phyloP scores from a whole-genome alignment of 345 rosid genomes.

The Rhodomyrtus tomentosa region DNA sequence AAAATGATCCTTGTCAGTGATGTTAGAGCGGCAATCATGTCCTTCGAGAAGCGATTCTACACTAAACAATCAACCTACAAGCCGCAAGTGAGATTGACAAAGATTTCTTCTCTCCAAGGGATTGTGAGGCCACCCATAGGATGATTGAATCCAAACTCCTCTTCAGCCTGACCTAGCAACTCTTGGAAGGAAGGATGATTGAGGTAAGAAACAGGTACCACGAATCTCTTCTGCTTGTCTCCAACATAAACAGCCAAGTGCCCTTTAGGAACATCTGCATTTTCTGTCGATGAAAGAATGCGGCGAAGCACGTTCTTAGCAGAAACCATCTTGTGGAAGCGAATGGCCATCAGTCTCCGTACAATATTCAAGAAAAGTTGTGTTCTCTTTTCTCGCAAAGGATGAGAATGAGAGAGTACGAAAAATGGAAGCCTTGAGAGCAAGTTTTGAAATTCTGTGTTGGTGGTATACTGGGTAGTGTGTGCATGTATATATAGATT shows the following conservation, averaged over 20 bases:
- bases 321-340: not conserved
- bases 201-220: constrained; percentile 19
- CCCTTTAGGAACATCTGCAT: constrained; percentile 11
- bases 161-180: constrained; percentile 18
- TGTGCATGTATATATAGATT: not conserved
- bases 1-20: not conserved
- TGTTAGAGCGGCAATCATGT: not conserved
- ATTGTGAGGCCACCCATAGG: constrained; percentile 34
- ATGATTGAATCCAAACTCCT: constrained; percentile 27
- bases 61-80: not conserved
- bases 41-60: not conserved
- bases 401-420: not conserved
- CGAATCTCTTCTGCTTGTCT: constrained; percentile 21
- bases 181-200: constrained; percentile 17
- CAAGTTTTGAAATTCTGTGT: not conserved
- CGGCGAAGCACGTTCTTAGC: not conserved
- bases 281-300: not conserved
- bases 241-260: constrained; percentile 26
- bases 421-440: not conserved
- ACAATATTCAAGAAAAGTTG: not conserved
- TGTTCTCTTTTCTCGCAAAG: not conserved
- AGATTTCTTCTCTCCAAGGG: constrained; percentile 23
- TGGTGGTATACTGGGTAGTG: not conserved
- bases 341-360: not conserved
- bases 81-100: constrained; percentile 2